phyloP scores from a whole-genome alignment of 352 stramenopile species.

The Globisporangium orthogonon region DNA sequence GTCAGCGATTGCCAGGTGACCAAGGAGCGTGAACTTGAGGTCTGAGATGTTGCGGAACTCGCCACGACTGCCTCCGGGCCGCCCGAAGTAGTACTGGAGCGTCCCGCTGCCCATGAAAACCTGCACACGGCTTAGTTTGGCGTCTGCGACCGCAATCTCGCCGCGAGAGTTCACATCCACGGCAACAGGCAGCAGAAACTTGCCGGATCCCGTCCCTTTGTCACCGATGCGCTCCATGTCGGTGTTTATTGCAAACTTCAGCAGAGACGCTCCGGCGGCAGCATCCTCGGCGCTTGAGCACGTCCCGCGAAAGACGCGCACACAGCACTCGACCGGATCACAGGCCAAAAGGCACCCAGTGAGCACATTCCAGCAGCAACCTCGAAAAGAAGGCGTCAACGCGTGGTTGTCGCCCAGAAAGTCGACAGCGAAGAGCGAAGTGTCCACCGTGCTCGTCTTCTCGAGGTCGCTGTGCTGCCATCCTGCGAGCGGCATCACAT shows the following conservation, averaged over 20 bases:
- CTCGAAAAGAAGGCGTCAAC: conserved; percentile 15
- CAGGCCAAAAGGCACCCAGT: conserved; percentile 43
- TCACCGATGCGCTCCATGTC: conserved; percentile 22
- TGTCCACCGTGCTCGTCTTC: conserved; percentile 7
- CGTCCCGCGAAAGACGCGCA: conserved; percentile 21
- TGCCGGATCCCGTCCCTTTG: conserved; percentile 26
- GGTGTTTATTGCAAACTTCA: conserved; percentile 11
- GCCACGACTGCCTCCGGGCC: conserved; percentile 25
- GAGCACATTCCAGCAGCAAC: conserved; percentile 47
- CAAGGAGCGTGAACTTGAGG: conserved; percentile 42
- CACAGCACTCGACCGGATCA: conserved; percentile 29
- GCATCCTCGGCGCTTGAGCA: too few relatives aligned
- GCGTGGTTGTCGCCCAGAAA: conserved; percentile 4
- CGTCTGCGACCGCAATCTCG: conserved; percentile 50
- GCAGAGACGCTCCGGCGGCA: background rate
- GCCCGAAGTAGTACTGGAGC: conserved; percentile 41
- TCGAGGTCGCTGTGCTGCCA: conserved; percentile 21
- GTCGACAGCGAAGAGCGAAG: conserved; percentile 8
- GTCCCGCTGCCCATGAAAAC: conserved; percentile 47
- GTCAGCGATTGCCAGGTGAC: conserved; percentile 48
- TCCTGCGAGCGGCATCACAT: conserved; percentile 26
- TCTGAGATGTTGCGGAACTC: conserved; percentile 45
- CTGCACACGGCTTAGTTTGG: conserved; percentile 47
- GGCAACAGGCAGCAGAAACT: conserved; percentile 43
- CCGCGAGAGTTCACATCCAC: conserved; percentile 44